Conservation (phyloP, 139 green algal species). For the Chlorella sp. region DNA sequence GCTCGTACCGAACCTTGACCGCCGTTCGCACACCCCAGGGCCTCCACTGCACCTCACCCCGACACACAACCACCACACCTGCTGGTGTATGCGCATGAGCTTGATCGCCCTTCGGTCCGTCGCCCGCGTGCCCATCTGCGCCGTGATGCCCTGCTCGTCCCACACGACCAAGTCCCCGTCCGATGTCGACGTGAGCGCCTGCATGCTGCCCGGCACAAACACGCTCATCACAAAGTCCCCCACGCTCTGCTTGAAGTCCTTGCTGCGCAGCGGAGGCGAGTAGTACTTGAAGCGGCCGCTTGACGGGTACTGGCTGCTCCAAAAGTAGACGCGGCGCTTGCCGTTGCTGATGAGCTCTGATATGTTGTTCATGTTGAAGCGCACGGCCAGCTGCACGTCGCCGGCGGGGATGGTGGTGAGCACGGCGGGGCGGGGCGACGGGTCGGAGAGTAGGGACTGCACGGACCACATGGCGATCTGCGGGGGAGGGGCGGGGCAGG, state of each 20-base stretch:
- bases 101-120: constrained; percentile 61
- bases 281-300: constrained; percentile 51
- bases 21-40: too few relatives aligned
- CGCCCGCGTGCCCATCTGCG: constrained; percentile 41
- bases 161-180: constrained; percentile 77
- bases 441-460: constrained; percentile 10
- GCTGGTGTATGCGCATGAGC: constrained; percentile 66
- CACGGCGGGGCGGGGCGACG: constrained; percentile 10
- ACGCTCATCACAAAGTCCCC: constrained; percentile 51
- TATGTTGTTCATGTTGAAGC: constrained; percentile 50
- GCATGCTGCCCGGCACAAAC: constrained; percentile 55
- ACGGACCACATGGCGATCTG: constrained; percentile 51
- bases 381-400: constrained; percentile 47
- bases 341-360: constrained; percentile 66
- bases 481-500: too few relatives aligned
- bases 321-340: constrained; percentile 57
- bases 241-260: constrained; percentile 65
- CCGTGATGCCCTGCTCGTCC: constrained; percentile 55
- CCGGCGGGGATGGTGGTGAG: constrained; percentile 38
- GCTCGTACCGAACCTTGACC: too few relatives aligned
- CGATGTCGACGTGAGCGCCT: constrained; percentile 42
- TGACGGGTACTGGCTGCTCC: constrained; percentile 22
- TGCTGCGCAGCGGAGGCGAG: constrained; percentile 43
- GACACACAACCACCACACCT: too few relatives aligned
- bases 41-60: too few relatives aligned